Evolutionary conservation across 371 early-diverging fungal species (phyloP).

Genomic region (Mortierella sp.): DNA sequence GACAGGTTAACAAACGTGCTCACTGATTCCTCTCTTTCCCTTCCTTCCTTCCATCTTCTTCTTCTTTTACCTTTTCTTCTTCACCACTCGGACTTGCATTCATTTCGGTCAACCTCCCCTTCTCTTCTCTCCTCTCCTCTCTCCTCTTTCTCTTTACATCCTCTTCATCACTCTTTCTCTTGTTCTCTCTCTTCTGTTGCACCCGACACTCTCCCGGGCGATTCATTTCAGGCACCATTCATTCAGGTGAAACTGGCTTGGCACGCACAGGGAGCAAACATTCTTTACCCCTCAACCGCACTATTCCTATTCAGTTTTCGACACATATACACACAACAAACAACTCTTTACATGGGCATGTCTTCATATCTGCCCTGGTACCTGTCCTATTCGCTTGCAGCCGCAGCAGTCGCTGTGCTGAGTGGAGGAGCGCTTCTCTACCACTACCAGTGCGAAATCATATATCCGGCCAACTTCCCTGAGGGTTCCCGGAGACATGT

Average conservation of each 20-base stretch:
- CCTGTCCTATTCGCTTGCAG: slow-evolving; percentile 61
- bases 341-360: slow-evolving; percentile 13
- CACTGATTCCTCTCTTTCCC: neutral
- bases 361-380: slow-evolving; percentile 59
- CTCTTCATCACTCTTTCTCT: neutral
- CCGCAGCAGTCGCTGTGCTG: slow-evolving; percentile 62
- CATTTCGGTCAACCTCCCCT: neutral
- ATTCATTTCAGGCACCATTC: too few species aligned
- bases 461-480: slow-evolving; percentile 89
- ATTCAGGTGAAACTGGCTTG: neutral
- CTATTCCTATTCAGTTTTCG: too few species aligned
- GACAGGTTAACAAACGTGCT: neutral
- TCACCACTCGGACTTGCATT: slow-evolving; percentile 3
- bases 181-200: neutral
- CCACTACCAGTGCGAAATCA: slow-evolving; percentile 86
- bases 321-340: neutral
- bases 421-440: slow-evolving; percentile 74
- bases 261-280: neutral
- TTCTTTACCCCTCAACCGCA: neutral
- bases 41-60: neutral
- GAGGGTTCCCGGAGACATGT: slow-evolving; percentile 82
- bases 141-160: neutral
- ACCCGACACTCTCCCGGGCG: neutral
- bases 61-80: neutral
- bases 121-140: neutral